A percentile compares a stretch with the other conserved stretches of the same genome.
phyloP scores from a whole-genome alignment of 805 yeast genomes.

The Starmera dryadoides region DNA sequence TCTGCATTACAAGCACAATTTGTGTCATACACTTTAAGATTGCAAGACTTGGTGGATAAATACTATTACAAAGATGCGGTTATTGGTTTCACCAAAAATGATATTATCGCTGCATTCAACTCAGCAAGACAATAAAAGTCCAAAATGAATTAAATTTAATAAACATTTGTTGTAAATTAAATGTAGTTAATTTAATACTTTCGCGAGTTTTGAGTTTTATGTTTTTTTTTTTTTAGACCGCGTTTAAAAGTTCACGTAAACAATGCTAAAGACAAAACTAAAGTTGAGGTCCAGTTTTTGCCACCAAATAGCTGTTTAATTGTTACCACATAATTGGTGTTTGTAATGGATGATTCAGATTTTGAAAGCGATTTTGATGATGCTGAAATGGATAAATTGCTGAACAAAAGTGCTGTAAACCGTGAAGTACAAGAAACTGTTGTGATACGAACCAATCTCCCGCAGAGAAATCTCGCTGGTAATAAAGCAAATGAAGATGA shows the following conservation, averaged over 20 bases:
- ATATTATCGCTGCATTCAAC: constrained; percentile 48
- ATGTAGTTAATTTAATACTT: too few species aligned
- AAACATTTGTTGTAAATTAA: too few species aligned
- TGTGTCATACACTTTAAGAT: constrained; percentile 43
- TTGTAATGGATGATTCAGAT: constrained; percentile 21
- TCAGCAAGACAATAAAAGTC: constrained; percentile 12
- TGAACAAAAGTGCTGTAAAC: constrained; percentile 24
- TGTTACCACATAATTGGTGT: too few species aligned
- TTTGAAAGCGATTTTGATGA: constrained; percentile 19
- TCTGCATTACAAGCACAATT: constrained; percentile 59
- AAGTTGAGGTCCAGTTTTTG: too few species aligned
- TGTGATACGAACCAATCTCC: constrained; percentile 22
- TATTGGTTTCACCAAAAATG: constrained; percentile 43
- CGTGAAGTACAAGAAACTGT: constrained; percentile 23
- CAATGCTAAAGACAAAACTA: too few species aligned
- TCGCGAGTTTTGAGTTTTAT: too few species aligned
- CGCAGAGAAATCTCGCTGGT: constrained; percentile 28
- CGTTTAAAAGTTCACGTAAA: too few species aligned
- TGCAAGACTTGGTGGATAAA: constrained; percentile 48
- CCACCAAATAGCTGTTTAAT: too few species aligned
- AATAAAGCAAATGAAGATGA: constrained; percentile 17
- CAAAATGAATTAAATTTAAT: too few species aligned
- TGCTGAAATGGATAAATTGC: constrained; percentile 8
- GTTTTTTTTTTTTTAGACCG: too few species aligned
- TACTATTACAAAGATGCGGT: constrained; percentile 49